Evolutionary conservation across 176 grass and related monocot species (phyloP).

Genomic region (Guadua angustifolia): DNA sequence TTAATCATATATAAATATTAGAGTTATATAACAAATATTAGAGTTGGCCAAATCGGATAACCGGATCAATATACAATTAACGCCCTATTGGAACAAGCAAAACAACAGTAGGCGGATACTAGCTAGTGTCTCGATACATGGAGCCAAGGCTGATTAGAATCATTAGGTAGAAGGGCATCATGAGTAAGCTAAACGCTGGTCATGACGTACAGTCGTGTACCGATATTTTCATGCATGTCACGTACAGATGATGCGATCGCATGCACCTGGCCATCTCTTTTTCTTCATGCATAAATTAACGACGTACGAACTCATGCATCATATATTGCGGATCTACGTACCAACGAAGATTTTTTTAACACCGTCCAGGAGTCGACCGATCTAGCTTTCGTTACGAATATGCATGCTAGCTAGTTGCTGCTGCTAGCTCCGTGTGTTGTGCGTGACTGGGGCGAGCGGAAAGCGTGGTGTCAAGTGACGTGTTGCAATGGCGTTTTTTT

Average conservation of each 20-base stretch:
- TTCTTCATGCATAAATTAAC: neutral
- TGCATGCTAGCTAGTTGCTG: neutral
- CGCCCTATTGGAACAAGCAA: neutral
- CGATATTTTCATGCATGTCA: neutral
- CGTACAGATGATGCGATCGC: neutral
- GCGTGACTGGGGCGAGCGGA: neutral
- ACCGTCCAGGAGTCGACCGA: neutral
- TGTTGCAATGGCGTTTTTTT: neutral
- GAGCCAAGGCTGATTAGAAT: neutral
- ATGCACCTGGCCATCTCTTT: neutral
- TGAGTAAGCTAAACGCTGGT: conserved; percentile 2
- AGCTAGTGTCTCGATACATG: neutral
- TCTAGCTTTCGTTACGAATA: neutral
- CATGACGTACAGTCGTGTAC: neutral
- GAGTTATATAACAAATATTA: too few relatives aligned
- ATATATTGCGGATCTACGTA: neutral
- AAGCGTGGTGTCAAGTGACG: neutral
- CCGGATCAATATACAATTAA: conserved; percentile 24
- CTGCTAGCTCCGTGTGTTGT: neutral
- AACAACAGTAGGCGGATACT: neutral
- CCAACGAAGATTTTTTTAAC: neutral
- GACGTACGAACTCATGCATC: neutral
- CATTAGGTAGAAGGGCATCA: neutral
- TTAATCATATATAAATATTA: too few relatives aligned
- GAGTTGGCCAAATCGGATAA: conserved; percentile 8